Conservation (phyloP, 495 filamentous ascomycete species). For the Pseudevernia furfuracea region DNA sequence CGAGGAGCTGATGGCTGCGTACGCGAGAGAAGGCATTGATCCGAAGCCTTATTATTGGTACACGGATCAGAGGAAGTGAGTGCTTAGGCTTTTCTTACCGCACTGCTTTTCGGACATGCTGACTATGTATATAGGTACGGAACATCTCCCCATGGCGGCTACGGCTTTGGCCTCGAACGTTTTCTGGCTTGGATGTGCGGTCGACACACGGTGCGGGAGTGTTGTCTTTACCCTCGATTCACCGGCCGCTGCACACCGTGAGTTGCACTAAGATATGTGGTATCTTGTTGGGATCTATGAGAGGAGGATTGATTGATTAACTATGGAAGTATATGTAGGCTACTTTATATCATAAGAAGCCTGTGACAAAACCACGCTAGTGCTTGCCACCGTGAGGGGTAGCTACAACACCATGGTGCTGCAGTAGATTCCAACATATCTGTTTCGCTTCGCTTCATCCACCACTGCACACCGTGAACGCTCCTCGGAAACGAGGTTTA, state of each 20-base stretch:
- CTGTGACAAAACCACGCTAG: too few relatives aligned
- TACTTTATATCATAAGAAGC: too few relatives aligned
- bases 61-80: conserved; percentile 94
- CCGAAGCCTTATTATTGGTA: conserved; percentile 96
- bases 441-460: not conserved
- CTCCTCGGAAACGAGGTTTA: not conserved
- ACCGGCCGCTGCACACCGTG: conserved; percentile 89
- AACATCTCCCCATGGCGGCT: conserved; percentile 88
- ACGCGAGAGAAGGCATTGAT: conserved; percentile 78
- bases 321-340: too few relatives aligned
- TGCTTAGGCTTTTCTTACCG: conserved; percentile 22
- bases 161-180: conserved; percentile 89
- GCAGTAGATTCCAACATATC: too few relatives aligned
- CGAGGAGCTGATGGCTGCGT: conserved; percentile 85
- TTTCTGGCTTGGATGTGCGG: conserved; percentile 96
- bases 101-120: conserved; percentile 21
- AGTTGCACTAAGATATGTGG: not conserved
- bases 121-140: conserved; percentile 62
- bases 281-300: too few relatives aligned
- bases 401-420: too few relatives aligned
- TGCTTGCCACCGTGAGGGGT: too few relatives aligned
- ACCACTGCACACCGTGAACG: not conserved
- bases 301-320: too few relatives aligned
- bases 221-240: conserved; percentile 87
- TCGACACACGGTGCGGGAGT: conserved; percentile 83